Conservation (phyloP, 768 basidiomycete genomes). For the Boletus rubroflammeus region DNA sequence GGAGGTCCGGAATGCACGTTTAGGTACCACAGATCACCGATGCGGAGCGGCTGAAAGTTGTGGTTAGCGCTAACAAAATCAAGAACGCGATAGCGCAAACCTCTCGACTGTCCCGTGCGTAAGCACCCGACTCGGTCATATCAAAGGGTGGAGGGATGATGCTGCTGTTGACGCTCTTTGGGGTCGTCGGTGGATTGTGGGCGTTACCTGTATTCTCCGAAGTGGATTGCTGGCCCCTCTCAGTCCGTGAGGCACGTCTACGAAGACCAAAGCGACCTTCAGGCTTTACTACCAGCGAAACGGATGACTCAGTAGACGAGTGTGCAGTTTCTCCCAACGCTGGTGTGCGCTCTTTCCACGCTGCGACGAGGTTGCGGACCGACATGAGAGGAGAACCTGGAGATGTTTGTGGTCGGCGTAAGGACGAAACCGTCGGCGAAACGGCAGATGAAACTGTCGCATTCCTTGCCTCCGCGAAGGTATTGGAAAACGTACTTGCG, state of each 20-base stretch:
- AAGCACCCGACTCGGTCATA: constrained; percentile 43
- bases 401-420: constrained; percentile 61
- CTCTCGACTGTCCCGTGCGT: constrained; percentile 40
- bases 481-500: constrained; percentile 36
- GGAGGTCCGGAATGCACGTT: constrained; percentile 84
- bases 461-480: constrained; percentile 38
- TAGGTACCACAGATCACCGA: constrained; percentile 86
- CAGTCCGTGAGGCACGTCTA: constrained; percentile 30
- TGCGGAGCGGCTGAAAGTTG: constrained; percentile 68
- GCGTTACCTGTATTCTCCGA: constrained; percentile 9
- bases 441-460: constrained; percentile 24
- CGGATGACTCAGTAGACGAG: constrained; percentile 37
- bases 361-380: constrained; percentile 72
- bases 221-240: constrained; percentile 13
- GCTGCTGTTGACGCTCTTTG: constrained; percentile 30
- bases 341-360: constrained; percentile 77
- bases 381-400: constrained; percentile 71
- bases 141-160: constrained; percentile 46
- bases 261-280: constrained; percentile 35
- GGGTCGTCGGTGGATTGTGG: constrained; percentile 20
- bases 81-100: constrained; percentile 26
- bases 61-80: constrained; percentile 8
- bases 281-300: constrained; percentile 32
- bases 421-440: constrained; percentile 45
- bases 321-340: constrained; percentile 32